Base-by-base conservation (phyloP, 2,329 filamentous ascomycete genomes). In the Penicillium sp. region DNA sequence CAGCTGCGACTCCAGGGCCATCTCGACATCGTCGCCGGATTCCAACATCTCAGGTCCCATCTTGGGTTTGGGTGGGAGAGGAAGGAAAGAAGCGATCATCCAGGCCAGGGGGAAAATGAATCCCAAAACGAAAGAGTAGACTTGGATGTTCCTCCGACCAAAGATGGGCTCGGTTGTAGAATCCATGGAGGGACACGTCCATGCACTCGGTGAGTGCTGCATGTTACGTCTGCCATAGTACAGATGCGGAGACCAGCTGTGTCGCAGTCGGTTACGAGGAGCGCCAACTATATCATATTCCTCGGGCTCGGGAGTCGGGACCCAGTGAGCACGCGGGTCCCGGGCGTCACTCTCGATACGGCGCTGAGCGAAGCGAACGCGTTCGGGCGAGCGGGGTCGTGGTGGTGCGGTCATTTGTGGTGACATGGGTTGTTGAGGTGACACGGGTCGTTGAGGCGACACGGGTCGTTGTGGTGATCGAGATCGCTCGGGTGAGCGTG, bases 71-170 rank as follows among this genome's bases (percentile, higher is more conserved):
- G 74, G 73, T 8, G 87, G 87, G 6, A 95, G 70, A 1, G 88
- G 87, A 10, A 93, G 74, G 46, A 91, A 78, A 1, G 88, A 81
- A 1, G 85, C 89, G 55, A 89, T 75, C 73, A 92, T 87, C 89
- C 89, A 95, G 47, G 85, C 86, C 38, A 89, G 78, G 5, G 88
- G 89, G 62, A 89, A 82, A 41, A 92, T 73, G 63, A 95, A 95
- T 23, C 89, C 89, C 41, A 86, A 37, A 47, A 84, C 81, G 70
- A 95, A 95, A 42, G 88, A 74, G 45, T 86, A 74, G 27, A 92
- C 79, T 68, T 95, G 89, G 41, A 83, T 72, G 63, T 91, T 91
- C 53, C 87, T 80, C 55, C 81, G 80, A 44, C 83, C 84, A 55
- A 86, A 77, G 3, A 81, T 63, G 13, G 80, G 78, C 31, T 79